phyloP scores from a whole-genome alignment of 1,284 basidiomycete species.

The Microstroma glucosiphilum region DNA sequence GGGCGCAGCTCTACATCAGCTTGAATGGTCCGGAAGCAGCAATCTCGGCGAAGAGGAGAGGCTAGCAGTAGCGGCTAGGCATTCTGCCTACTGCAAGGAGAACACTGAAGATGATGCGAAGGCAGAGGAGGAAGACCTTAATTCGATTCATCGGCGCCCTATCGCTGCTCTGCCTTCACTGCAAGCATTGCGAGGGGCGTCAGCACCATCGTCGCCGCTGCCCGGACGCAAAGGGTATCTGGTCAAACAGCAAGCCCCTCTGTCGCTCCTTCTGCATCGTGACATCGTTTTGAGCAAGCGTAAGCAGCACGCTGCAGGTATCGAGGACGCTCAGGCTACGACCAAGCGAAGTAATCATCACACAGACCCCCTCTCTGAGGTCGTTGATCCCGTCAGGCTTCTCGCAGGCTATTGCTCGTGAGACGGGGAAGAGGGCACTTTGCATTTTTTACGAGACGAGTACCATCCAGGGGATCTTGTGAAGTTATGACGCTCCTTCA shows the following conservation, averaged over 20 bases:
- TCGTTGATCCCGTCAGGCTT: constrained; percentile 1
- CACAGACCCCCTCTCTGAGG: background rate
- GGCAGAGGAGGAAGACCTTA: background rate
- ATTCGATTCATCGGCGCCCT: background rate
- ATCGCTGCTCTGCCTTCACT: background rate
- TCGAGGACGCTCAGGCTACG: background rate
- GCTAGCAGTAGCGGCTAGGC: constrained; percentile 12
- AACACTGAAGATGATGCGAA: background rate
- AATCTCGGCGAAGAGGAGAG: background rate
- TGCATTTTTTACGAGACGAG: too few species aligned
- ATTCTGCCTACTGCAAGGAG: background rate
- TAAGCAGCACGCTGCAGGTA: background rate
- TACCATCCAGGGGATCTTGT: too few species aligned
- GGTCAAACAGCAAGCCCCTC: constrained; percentile 2
- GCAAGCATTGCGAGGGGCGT: background rate
- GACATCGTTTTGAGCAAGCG: background rate
- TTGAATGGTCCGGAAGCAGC: background rate
- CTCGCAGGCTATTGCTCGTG: background rate
- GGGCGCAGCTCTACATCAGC: background rate
- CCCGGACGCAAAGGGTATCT: background rate
- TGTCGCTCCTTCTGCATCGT: background rate
- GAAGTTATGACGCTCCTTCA: too few species aligned
- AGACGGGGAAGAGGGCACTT: background rate
- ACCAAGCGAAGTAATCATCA: background rate
- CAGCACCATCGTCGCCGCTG: background rate